phyloP scores from a whole-genome alignment of 2,329 filamentous ascomycete species.

The Conoideocrella luteorostrata region DNA sequence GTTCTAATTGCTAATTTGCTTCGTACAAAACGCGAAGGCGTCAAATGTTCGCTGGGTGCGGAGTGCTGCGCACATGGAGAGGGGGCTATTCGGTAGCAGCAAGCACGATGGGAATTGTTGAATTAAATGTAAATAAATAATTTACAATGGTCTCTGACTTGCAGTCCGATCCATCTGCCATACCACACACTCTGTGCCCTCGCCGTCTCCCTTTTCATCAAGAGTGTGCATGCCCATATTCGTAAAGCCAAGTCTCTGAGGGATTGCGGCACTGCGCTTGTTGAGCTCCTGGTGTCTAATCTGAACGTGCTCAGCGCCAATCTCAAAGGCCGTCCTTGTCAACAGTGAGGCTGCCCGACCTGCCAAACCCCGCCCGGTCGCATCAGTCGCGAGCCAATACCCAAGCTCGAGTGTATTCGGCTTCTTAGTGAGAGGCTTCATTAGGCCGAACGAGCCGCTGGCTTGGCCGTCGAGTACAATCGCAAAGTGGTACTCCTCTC shows the following conservation, averaged over 20 bases:
- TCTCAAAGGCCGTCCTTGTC: constrained; percentile 9
- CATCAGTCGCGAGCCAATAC: constrained; percentile 14
- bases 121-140: too few species aligned
- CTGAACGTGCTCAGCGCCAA: constrained; percentile 11
- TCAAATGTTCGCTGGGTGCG: too few species aligned
- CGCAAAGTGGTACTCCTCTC: constrained; percentile 12
- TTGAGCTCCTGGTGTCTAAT: constrained; percentile 12
- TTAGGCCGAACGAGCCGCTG: constrained; percentile 12
- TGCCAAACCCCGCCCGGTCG: constrained; percentile 14
- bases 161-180: background rate
- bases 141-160: too few species aligned
- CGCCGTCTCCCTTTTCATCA: background rate
- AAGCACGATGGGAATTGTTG: too few species aligned
- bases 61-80: too few species aligned
- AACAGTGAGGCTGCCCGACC: constrained; percentile 12
- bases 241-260: constrained; percentile 9
- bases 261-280: constrained; percentile 9
- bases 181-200: background rate
- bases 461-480: constrained; percentile 6
- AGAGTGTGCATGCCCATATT: background rate
- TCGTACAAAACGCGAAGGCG: too few species aligned
- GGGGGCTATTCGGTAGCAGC: too few species aligned
- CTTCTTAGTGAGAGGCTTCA: constrained; percentile 1
- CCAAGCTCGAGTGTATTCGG: constrained; percentile 10
- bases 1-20: too few species aligned